A percentile compares a stretch with the other conserved stretches of the same genome.
phyloP scores from a whole-genome alignment of 768 basidiomycete genomes.

The Coprinellus aureogranulatus region DNA sequence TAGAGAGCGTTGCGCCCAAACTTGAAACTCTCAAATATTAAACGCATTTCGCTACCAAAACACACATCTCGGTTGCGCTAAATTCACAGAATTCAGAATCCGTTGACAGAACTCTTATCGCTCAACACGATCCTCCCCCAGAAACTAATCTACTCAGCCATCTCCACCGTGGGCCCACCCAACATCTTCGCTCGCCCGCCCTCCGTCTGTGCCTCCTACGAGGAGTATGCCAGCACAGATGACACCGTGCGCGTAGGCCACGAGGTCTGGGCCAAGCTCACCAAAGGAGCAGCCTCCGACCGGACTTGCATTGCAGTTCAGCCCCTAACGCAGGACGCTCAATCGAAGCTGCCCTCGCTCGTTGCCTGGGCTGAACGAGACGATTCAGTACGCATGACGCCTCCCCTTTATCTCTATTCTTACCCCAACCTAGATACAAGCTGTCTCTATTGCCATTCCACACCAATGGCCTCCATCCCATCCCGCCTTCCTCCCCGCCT shows the following conservation, averaged over 20 bases:
- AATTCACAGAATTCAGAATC: too few relatives aligned
- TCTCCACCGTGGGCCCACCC: too few relatives aligned
- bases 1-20: too few relatives aligned
- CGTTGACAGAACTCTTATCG: too few relatives aligned
- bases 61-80: too few relatives aligned
- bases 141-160: too few relatives aligned
- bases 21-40: too few relatives aligned
- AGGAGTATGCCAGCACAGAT: not conserved
- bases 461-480: conserved; percentile 21
- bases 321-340: conserved; percentile 1
- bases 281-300: not conserved
- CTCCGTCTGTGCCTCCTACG: conserved; percentile 11
- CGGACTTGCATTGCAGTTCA: conserved; percentile 15
- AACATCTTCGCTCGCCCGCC: conserved; percentile 25
- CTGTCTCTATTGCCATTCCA: conserved; percentile 38
- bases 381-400: conserved; percentile 32
- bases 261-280: conserved; percentile 15
- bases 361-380: conserved; percentile 33
- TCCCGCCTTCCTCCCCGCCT: too few relatives aligned
- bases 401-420: not conserved
- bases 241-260: conserved; percentile 10
- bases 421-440: conserved; percentile 22
- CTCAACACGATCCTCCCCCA: too few relatives aligned
- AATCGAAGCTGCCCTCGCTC: conserved; percentile 14
- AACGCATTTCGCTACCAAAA: too few relatives aligned